These are phyloP conservation scores for Myriosclerotinia duriaeana DNA, from an alignment of 2,329 filamentous ascomycete genomes.

Conservation along the genomic window DNA sequence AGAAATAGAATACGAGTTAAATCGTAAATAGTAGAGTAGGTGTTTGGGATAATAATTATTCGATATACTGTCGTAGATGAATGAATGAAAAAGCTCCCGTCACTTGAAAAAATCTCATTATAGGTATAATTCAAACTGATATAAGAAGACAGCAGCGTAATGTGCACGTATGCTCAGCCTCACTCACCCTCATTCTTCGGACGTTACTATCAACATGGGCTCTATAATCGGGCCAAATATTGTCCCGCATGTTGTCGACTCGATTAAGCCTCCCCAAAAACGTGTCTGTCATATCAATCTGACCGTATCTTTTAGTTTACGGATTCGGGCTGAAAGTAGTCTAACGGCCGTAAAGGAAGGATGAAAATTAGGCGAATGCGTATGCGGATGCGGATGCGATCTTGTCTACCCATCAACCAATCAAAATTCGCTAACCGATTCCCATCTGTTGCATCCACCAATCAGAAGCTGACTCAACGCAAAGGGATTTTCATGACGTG, in stretches of 20 bases:
- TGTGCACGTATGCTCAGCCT: not conserved
- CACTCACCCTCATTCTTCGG: not conserved
- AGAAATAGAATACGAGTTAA: not conserved
- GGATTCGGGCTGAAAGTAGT: not conserved
- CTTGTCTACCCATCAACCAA: not conserved
- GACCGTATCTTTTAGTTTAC: not conserved
- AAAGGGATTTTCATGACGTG: not conserved
- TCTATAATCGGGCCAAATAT: not conserved
- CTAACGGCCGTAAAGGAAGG: not conserved
- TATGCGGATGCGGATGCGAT: not conserved
- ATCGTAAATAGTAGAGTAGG: no score
- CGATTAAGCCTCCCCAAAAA: not conserved
- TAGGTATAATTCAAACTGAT: not conserved
- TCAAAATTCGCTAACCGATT: not conserved
- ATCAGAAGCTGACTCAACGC: no score
- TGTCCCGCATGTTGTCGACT: not conserved
- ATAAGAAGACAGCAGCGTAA: not conserved
- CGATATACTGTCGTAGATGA: not conserved
- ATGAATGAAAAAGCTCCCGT: not conserved
- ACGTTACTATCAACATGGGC: not conserved
- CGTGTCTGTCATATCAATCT: not conserved
- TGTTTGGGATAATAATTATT: no score
- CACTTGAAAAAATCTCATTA: not conserved
- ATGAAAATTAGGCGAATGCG: not conserved
- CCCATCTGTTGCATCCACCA: no score